A percentile compares a stretch with the other conserved stretches of the same genome.
phyloP scores from a whole-genome alignment of 2,329 filamentous ascomycete species.

The Talaromyces sp. region DNA sequence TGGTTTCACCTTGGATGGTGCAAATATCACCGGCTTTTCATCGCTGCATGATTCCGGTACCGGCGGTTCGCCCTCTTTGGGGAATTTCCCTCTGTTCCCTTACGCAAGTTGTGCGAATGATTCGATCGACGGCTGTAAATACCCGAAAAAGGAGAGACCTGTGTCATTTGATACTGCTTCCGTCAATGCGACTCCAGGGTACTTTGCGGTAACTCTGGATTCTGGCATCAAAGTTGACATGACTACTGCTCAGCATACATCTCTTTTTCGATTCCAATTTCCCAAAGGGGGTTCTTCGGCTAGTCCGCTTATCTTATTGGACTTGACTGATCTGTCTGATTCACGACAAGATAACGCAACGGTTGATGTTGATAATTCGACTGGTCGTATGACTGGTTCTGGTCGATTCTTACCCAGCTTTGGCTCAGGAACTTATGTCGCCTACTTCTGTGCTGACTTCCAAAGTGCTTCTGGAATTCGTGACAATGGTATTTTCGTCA shows the following conservation, averaged over 20 bases:
- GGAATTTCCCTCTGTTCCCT: conserved; percentile 70
- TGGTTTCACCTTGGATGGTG: conserved; percentile 53
- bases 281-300: conserved; percentile 33
- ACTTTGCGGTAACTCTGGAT: conserved; percentile 60
- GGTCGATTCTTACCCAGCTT: conserved; percentile 64
- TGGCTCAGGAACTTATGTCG: conserved; percentile 56
- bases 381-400: conserved; percentile 60
- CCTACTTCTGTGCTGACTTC: conserved; percentile 68
- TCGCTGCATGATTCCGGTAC: conserved; percentile 52
- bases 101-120: conserved; percentile 59
- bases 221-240: conserved; percentile 61
- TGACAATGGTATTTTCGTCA: conserved; percentile 61
- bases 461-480: conserved; percentile 50
- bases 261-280: conserved; percentile 64
- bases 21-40: conserved; percentile 50
- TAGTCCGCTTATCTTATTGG: conserved; percentile 61
- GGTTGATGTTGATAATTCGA: conserved; percentile 54
- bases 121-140: conserved; percentile 60
- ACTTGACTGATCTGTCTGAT: conserved; percentile 61
- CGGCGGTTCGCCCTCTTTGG: conserved; percentile 58
- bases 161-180: conserved; percentile 47
- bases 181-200: conserved; percentile 61
- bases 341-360: conserved; percentile 58
- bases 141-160: conserved; percentile 53
- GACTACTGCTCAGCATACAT: conserved; percentile 61